Percentiles rank a stretch among this genome's conserved stretches.
Conservation (phyloP, 2,329 filamentous ascomycete genomes). For the Myriosclerotinia scirpicola region DNA sequence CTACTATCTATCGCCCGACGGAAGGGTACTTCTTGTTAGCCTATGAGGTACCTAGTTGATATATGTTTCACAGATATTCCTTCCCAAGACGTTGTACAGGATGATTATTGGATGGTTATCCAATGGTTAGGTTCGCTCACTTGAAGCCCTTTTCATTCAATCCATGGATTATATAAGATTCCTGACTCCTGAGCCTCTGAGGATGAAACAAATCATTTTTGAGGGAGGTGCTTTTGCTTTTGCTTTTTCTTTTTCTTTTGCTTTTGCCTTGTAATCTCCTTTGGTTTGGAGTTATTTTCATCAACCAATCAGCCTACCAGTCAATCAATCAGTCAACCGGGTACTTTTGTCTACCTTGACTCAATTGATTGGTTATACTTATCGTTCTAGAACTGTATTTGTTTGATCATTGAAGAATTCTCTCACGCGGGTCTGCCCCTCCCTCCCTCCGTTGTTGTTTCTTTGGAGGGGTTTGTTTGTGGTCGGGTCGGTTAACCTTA, state of each 20-base stretch:
- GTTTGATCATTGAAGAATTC: not conserved
- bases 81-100: not conserved
- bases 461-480: not conserved
- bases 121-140: not conserved
- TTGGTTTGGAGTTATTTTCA: not conserved
- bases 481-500: not conserved
- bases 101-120: not conserved
- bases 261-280: not conserved
- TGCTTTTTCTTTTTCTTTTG: not conserved
- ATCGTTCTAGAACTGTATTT: not conserved
- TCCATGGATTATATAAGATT: not conserved
- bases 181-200: not conserved
- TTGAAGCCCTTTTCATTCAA: no score
- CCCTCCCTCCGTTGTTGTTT: not conserved
- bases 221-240: not conserved
- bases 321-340: no score
- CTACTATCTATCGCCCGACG: not conserved
- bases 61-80: slow-evolving; percentile 2
- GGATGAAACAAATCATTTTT: not conserved
- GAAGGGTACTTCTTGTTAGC: not conserved
- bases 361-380: not conserved
- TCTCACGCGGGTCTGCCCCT: slow-evolving; percentile 13
- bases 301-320: no score
- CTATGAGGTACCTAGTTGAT: not conserved
- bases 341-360: not conserved